Base-by-base conservation (phyloP, 768 basidiomycete genomes). In the Filobasidium floriforme region DNA sequence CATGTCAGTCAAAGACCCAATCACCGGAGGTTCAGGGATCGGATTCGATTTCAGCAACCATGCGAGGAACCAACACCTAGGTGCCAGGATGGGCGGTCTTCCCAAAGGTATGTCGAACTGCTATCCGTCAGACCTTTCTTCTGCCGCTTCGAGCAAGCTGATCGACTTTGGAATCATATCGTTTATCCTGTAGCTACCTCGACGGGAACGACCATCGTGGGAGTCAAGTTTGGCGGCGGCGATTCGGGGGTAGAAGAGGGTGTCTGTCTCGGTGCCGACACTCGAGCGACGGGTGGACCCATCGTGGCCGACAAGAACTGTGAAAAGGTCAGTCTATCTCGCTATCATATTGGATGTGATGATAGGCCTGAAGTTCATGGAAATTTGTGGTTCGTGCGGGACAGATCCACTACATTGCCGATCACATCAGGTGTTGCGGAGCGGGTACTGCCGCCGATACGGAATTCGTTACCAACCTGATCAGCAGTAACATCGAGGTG, bases 251-350 rank as follows among this genome's bases (percentile, higher is more conserved):
- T 77, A 66, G 87, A 87, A 71, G 90, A 90, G 75, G 96, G 96
- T 6, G 87, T 99, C 71, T 85, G 94, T 19, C 84, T 99, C 6
- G 96, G 94, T 55, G 96, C 96, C 15, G 96, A 98, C 79, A 99
- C 96, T 0, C 84, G 94, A 72, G 93, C 96, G 4, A 98, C 96
- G 0, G 90, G 87, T 68, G 96, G 94, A 0, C 84, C 85, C 26
- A 97, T 98, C 70, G 90, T 99, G 29, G 91, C 91, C 0, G 94
- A 98, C 82, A 98, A 99, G 85, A 99, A 99, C 81, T 99, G 96
- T 80, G 96, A 98, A 82, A 99, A 99, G 88, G 94, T 93, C 63
- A 57, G 81, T 71, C 9, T 15, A 54, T 15, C 29, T 57, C 6
- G 24, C 7, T 7, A 2, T 57, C 7, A 12, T 52, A 4, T 63